phyloP scores from a whole-genome alignment of 345 rosid genomes.

The Ceriops decandra region DNA sequence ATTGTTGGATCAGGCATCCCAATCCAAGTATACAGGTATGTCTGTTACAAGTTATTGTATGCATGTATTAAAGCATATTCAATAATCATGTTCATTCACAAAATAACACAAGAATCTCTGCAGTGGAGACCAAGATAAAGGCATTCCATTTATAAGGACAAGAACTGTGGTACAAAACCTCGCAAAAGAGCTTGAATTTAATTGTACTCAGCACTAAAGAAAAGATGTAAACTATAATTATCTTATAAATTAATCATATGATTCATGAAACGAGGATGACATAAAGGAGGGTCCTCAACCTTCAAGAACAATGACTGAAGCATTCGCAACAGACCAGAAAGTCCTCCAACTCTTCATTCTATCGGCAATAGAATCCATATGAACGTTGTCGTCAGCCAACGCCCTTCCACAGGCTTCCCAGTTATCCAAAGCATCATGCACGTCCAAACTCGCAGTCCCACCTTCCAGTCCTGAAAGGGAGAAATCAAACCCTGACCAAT shows the following conservation, averaged over 20 bases:
- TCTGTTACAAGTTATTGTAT: too few relatives aligned
- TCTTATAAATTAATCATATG: too few relatives aligned
- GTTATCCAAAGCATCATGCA: background rate
- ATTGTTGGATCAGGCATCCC: constrained; percentile 7
- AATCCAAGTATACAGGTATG: constrained; percentile 2
- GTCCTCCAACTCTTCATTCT: background rate
- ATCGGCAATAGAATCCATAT: background rate
- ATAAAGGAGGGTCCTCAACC: too few relatives aligned
- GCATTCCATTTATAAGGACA: constrained; percentile 11
- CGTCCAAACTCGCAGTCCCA: background rate
- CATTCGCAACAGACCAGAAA: background rate
- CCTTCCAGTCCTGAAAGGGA: background rate
- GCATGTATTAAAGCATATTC: too few relatives aligned
- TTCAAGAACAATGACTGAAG: too few relatives aligned
- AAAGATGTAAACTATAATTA: too few relatives aligned
- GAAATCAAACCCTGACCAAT: background rate
- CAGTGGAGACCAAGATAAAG: constrained; percentile 30
- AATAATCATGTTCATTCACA: too few relatives aligned
- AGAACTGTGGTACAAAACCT: constrained; percentile 3
- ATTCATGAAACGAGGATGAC: too few relatives aligned
- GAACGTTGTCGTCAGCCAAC: background rate
- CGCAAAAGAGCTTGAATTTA: constrained; percentile 3
- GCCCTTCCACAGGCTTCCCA: background rate
- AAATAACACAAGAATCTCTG: too few relatives aligned
- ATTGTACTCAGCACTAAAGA: too few relatives aligned